These are phyloP conservation scores for Stipa capillata DNA, from an alignment of 176 grass and related monocot genomes.

Conservation along the genomic window DNA sequence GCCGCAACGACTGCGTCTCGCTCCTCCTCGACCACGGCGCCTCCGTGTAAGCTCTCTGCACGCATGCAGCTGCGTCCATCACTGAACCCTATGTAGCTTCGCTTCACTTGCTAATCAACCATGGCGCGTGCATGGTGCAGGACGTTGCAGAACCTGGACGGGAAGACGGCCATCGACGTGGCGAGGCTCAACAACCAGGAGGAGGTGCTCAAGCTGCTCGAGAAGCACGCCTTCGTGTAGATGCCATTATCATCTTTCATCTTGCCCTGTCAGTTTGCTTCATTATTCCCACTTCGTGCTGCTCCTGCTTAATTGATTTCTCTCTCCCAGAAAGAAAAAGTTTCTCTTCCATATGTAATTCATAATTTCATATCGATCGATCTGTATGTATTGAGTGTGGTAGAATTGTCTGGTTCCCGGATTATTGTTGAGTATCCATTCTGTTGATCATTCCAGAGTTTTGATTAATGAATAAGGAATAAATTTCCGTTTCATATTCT, in stretches of 20 bases:
- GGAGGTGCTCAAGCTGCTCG: constrained; percentile 88
- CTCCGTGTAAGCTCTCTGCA: constrained; percentile 85
- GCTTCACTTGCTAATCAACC: background rate
- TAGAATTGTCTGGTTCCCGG: background rate
- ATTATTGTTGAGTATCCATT: background rate
- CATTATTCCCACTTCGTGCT: background rate
- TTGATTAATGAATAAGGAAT: constrained; percentile 25
- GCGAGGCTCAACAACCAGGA: constrained; percentile 87
- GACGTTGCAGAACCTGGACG: constrained; percentile 79
- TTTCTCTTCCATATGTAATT: background rate
- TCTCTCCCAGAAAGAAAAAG: background rate
- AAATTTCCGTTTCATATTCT: background rate
- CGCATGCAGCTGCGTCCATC: no score
- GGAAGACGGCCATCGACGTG: constrained; percentile 82
- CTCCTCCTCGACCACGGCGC: constrained; percentile 65
- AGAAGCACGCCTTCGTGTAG: constrained; percentile 87
- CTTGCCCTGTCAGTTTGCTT: no score
- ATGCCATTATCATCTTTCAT: no score
- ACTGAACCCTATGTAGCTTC: background rate
- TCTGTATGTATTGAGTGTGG: constrained; percentile 20
- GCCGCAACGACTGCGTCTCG: constrained; percentile 72
- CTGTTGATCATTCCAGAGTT: constrained; percentile 2
- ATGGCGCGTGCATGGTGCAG: no score
- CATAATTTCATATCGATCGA: background rate
- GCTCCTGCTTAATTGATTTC: background rate